Evolutionary conservation across 164 flowering plant species (phyloP).

Genomic region (Warburgia ugandensis): DNA sequence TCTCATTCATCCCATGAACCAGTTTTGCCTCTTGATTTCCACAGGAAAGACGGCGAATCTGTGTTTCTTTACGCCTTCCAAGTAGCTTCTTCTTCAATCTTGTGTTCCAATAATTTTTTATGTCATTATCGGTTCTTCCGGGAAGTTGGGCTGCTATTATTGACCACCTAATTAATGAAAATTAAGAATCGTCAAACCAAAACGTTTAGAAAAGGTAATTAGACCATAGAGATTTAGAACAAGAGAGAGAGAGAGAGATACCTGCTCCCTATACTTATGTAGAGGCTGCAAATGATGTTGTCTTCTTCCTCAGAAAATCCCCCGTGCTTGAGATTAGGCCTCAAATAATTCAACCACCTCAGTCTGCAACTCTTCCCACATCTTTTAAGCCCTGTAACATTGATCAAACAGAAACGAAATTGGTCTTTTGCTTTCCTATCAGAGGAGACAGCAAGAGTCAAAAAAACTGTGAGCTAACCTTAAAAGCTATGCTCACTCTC

Average conservation of each 20-base stretch:
- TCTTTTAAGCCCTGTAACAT: constrained; percentile 54
- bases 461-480: too few species aligned
- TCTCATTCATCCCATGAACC: constrained; percentile 17
- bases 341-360: constrained; percentile 83
- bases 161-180: constrained; percentile 62
- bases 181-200: neutral
- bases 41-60: constrained; percentile 15
- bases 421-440: neutral
- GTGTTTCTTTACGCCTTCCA: constrained; percentile 59
- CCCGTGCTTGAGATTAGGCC: constrained; percentile 87
- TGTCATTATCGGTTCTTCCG: constrained; percentile 94
- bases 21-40: constrained; percentile 19
- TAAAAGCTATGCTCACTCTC: too few species aligned
- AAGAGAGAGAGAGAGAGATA: constrained; percentile 17
- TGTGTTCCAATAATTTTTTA: constrained; percentile 98
- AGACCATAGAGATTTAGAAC: constrained; percentile 8
- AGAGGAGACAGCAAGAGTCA: too few species aligned
- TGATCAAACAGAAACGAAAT: neutral
- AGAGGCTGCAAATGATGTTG: constrained; percentile 74
- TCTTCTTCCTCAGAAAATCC: constrained; percentile 93
- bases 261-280: constrained; percentile 92
- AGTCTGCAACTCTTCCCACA: constrained; percentile 89
- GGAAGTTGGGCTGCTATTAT: constrained; percentile 95
- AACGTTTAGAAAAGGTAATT: neutral
- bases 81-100: constrained; percentile 82